Base-by-base conservation (phyloP, 192 early-diverging fungal genomes). In the Coemansia sp. region DNA sequence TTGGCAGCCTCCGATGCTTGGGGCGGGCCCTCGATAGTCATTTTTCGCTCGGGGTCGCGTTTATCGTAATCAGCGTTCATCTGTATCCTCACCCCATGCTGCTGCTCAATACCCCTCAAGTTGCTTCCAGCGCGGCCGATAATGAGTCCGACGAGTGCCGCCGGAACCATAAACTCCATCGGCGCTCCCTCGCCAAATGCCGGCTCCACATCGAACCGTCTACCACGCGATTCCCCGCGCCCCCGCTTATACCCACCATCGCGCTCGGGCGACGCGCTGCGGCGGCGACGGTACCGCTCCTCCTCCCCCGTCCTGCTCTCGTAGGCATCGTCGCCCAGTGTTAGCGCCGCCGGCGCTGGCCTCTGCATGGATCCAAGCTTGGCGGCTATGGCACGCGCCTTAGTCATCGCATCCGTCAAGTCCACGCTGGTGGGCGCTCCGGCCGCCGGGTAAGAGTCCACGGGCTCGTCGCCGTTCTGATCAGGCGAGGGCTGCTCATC, bases 71-170 rank as follows among this genome's bases (percentile, higher is more conserved):
- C 64, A 20, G 83, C 79, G 10, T 87, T 86, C 62, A 94, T 85
- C 78, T 93, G 92, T 6, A 95, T 85, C 34, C 84, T 80, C 43
- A 88, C 88, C 23, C 90, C 90, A 23, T 87, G 88, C 20, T 78
- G 76, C 55, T 85, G 83, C 73, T 94, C 90, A 60, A 95, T 89
- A 41, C 84, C 72, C 70, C 91, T 88, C 64, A 95, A 68, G 77
- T 89, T 92, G 45, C 90, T 90, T 6, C 94, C 94, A 25, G 82
- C 83, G 18, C 87, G 80, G 10, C 94, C 94, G 73, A 95, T 95
- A 33, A 95, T 84, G 42, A 92, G 67, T 4, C 94, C 94, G 10
- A 93, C 90, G 58, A 89, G 86, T 35, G 72, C 79, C 60, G 85
- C 74, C 4, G 88, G 86, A 7, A 92, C 86, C 21, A 56, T 76